A percentile compares a stretch with the other conserved stretches of the same genome.
phyloP scores from a whole-genome alignment of 495 filamentous ascomycete species.

The Lepidopterella palustris region DNA sequence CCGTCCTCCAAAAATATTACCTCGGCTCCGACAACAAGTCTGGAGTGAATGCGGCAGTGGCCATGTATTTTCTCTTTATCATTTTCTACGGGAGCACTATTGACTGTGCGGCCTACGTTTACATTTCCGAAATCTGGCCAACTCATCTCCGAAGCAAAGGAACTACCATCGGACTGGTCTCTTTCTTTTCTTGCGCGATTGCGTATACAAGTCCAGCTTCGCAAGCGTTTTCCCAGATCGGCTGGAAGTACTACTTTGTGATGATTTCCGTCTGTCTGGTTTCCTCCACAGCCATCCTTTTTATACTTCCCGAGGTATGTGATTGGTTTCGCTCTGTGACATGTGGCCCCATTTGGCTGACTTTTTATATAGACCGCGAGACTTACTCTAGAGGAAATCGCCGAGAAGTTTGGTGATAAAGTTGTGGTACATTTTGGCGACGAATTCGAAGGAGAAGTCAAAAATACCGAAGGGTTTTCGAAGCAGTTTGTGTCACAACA shows the following conservation, averaged over 20 bases:
- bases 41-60: background rate
- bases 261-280: constrained; percentile 2
- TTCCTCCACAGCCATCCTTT: background rate
- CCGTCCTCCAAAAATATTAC: background rate
- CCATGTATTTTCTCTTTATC: background rate
- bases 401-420: background rate
- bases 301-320: background rate
- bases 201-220: background rate
- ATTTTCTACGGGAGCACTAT: background rate
- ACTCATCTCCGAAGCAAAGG: background rate
- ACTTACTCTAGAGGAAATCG: constrained; percentile 1
- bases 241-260: constrained; percentile 2
- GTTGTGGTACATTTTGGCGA: constrained; percentile 1
- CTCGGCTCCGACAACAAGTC: background rate
- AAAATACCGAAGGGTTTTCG: background rate
- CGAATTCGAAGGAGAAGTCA: background rate
- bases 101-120: background rate
- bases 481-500: background rate
- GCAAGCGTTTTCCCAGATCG: background rate
- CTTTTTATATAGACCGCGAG: background rate
- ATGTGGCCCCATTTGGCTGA: background rate
- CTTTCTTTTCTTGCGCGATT: background rate
- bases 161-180: background rate
- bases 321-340: too few relatives aligned
- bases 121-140: background rate